A percentile compares a stretch with the other conserved stretches of the same genome.
Conservation (phyloP, 2,329 filamentous ascomycete genomes). For the Talaromyces sp. region DNA sequence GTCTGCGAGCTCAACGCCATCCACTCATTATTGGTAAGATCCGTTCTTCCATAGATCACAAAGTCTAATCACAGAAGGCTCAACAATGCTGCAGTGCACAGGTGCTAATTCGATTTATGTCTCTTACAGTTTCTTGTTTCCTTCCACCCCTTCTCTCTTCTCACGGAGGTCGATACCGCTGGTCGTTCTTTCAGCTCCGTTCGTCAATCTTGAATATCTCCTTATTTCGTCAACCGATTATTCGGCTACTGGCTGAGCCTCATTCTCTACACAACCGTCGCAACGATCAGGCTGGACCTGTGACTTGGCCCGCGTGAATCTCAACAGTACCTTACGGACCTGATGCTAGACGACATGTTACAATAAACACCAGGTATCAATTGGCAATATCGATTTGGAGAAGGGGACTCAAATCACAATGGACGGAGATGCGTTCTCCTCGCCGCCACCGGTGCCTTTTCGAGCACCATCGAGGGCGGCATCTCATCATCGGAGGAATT, state of each 20-base stretch:
- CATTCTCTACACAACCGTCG: neutral
- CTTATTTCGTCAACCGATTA: neutral
- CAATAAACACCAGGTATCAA: neutral
- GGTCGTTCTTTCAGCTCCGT: slow-evolving; percentile 11
- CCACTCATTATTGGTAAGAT: slow-evolving; percentile 5
- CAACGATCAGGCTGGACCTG: slow-evolving; percentile 17
- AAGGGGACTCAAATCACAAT: neutral
- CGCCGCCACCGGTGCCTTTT: slow-evolving; percentile 70
- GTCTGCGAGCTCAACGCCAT: slow-evolving; percentile 10
- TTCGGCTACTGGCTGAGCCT: slow-evolving; percentile 3
- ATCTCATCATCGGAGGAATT: slow-evolving; percentile 65
- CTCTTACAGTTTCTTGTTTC: slow-evolving; percentile 6
- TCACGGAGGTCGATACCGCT: slow-evolving; percentile 17
- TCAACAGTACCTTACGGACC: neutral
- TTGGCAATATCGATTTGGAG: neutral
- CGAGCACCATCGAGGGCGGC: slow-evolving; percentile 57
- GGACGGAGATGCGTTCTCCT: slow-evolving; percentile 46
- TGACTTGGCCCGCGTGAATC: neutral
- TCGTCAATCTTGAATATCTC: neutral
- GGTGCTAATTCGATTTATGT: neutral
- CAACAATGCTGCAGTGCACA: neutral
- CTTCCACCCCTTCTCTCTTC: neutral
- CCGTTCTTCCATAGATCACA: neutral
- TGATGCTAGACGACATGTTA: slow-evolving; percentile 15
- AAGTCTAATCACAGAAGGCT: neutral